A percentile compares a stretch with the other conserved stretches of the same genome.
Evolutionary conservation across 257 asterid genomes (phyloP).

Genomic region (Fraxinus cuspidata): DNA sequence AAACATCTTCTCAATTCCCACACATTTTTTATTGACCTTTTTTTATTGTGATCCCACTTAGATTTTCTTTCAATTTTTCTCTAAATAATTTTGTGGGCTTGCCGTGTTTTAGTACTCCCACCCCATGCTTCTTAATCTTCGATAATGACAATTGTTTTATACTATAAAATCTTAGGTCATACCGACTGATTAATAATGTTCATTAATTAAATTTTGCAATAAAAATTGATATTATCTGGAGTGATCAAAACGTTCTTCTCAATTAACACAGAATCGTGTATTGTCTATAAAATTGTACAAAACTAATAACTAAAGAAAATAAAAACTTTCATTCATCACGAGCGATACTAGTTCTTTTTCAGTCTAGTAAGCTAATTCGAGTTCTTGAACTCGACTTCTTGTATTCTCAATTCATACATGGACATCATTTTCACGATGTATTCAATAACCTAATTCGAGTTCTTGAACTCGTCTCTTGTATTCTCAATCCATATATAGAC

Average conservation of each 20-base stretch:
- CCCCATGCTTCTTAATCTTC: not conserved
- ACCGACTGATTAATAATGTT: not conserved
- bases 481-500: slow-evolving; percentile 1
- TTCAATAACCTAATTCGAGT: too few species aligned
- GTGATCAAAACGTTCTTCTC: too few species aligned
- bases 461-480: slow-evolving; percentile 2
- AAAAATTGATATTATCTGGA: too few species aligned
- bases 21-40: not conserved
- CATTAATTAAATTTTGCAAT: not conserved
- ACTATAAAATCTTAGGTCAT: not conserved
- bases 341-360: too few species aligned
- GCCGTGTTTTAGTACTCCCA: not conserved
- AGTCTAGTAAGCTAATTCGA: too few species aligned
- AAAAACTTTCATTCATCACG: too few species aligned
- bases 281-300: too few species aligned
- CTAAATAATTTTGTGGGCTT: not conserved
- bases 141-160: not conserved
- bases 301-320: too few species aligned
- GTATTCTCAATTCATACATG: slow-evolving; percentile 16
- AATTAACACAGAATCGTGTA: too few species aligned
- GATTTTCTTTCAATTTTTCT: not conserved
- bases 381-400: not conserved
- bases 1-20: slow-evolving; percentile 19
- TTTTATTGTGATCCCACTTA: not conserved
- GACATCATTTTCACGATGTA: too few species aligned